Base-by-base conservation (phyloP, 129 eudicot genomes). In the Ambrosia trifida region DNA sequence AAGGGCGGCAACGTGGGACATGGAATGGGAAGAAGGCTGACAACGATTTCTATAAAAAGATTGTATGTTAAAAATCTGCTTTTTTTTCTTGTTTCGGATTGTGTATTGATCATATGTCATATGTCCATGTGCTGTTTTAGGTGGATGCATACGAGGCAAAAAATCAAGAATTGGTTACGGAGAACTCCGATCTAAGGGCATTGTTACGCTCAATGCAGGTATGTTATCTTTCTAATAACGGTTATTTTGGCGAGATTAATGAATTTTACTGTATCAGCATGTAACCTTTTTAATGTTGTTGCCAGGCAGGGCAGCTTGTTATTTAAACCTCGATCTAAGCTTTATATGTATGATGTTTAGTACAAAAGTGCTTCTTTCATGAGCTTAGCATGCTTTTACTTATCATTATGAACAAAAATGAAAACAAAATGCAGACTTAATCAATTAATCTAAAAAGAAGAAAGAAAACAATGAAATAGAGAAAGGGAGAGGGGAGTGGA, bases 1-100 rank as follows among this genome's bases (percentile, higher is more conserved):
- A 95, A 95, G 99, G 99, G 75, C 72, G 99, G 54, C 99, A 90
- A 58, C 97, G 99, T 70, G 99, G 99, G 45, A 95, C 97, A 35
- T 95, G 99, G 99, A 90, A 80, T 40, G 96, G 91, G 66, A 95
- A 95, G 89, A 95, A 95, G 76, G 79, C 97, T 56, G 99, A 95
- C 83, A 90, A 81, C 46, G 99, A 95, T 79, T 90, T 95, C 82
- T 86, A 95, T 59, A 95, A 90, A 73, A 95, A 95, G 77, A 95
- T 95, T 70, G 99, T 95, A 81, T 61, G 99, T 72, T 74, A 6
- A 36, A 53, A 52, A 66, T 49, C 58, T 52, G 9, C 30, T 19
- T 64, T 40, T 53, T 64, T n/a, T 30, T 35, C 12, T 52, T 32
- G 38, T 58, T 72, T 24, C 10, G 30, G 31, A 1, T 16, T 12